These are phyloP conservation scores for Vitellaria paradoxa DNA, from an alignment of 179 eudicot genomes.

Conservation along the genomic window DNA sequence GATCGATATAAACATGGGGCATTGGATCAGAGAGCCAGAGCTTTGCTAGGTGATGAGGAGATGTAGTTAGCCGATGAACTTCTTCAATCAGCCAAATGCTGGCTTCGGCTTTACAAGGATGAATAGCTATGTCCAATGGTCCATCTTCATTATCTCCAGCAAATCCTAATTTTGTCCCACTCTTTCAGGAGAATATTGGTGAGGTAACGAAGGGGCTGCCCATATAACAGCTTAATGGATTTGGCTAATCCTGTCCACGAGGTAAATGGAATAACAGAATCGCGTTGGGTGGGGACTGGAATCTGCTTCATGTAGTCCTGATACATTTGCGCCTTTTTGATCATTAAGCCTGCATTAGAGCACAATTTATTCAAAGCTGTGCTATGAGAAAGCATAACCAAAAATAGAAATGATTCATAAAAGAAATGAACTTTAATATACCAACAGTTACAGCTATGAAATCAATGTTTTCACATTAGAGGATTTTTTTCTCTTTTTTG, in stretches of 20 bases:
- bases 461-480: not conserved
- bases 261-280: constrained; percentile 56
- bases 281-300: constrained; percentile 53
- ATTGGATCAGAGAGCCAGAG: constrained; percentile 52
- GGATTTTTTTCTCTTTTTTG: not conserved
- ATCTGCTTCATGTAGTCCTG: constrained; percentile 72
- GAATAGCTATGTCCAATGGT: constrained; percentile 59
- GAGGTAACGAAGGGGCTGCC: constrained; percentile 84
- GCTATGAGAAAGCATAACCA: not conserved
- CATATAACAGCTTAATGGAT: constrained; percentile 65
- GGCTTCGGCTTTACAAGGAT: constrained; percentile 76
- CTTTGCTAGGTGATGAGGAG: constrained; percentile 43
- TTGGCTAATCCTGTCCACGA: constrained; percentile 68
- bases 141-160: constrained; percentile 44
- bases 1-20: constrained; percentile 52
- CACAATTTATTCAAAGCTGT: not conserved
- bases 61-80: constrained; percentile 57
- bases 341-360: constrained; percentile 29
- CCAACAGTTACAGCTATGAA: not conserved
- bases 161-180: constrained; percentile 62
- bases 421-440: not conserved
- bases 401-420: not conserved
- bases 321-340: constrained; percentile 57
- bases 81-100: constrained; percentile 73
- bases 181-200: constrained; percentile 62